Base-by-base conservation (phyloP, 2,329 filamentous ascomycete genomes). In the Colletotrichum sp. region DNA sequence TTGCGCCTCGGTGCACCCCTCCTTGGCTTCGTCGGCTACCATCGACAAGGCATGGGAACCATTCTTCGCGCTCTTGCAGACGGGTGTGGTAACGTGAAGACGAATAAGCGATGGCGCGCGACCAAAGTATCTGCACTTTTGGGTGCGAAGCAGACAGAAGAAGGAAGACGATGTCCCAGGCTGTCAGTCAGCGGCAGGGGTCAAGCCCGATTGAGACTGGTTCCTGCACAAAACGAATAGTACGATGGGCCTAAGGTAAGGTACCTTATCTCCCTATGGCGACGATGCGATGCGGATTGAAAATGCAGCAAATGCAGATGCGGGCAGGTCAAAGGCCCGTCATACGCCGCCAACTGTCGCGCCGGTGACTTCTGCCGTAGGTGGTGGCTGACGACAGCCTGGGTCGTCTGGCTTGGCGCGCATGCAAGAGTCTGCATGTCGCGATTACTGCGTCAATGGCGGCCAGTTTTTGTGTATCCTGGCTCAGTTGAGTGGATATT, bases 141-240 rank as follows among this genome's bases (percentile, higher is more conserved):
- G 24, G 59, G 12, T 24, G 59, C 49, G 32, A 49, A 34, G 44
- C 16, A 30, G 34, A 28, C 60, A 49, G 32, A 57, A n/a, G 68
- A 21, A 59, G 34, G n/a, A 62, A 70, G 71, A 64, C 30, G 28
- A 28, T 26, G 36, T 72, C 62, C 62, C 62, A 75, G 52, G 26
- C 57, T 68, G 69, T 26, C 16, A 72, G 62, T 55, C 62, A 62
- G 8, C 16, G 52, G 65, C 70, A 76, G 71, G 73, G 74, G 70
- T 65, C 59, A 49, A 60, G 32, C 70, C 70, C 57, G 49, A 76
- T 74, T 30, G 74, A 69, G 74, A 69, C 64, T 73, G 49, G 64
- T 36, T 59, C 57, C 70, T 76, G 74, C 74, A 76, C 70, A 63
- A 73, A 74, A 66, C 28, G 49, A 69, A 76, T 76, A 69, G 74